Evolutionary conservation across 2,329 filamentous ascomycete genomes (phyloP), one percentile per base, ranked within the genome.

Genomic region (Scedosporium apiospermum): DNA sequence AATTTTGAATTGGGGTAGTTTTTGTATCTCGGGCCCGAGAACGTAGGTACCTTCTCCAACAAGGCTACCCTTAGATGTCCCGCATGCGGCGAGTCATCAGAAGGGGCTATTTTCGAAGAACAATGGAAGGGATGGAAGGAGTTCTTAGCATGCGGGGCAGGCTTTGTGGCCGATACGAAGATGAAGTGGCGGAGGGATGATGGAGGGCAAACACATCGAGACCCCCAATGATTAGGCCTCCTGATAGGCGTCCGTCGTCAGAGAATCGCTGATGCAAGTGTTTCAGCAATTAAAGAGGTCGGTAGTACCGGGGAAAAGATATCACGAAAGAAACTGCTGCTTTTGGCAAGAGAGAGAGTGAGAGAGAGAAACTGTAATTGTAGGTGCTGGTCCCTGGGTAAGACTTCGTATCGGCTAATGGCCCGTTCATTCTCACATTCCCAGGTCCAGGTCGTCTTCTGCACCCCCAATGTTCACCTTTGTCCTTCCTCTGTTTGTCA

Each of bases 381-480:
- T 27, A 16, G 12, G 21, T 55, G 51, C 7, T 21, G 14, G 55
- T 34, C 12, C 23, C 5, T 23, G 27, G 26, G 26, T 18, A 58
- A 58, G 55, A 38, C 55, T 34, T 58, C 55, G n/a, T 51, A 9
- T 58, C 14, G 51, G 26, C 16, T 41, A 55, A n/a, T 21, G 34
- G 14, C 10, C n/a, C 53, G 41, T 58, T 23, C 41, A n/a, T 16
- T 26, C 23, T 53, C 16, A 27, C 26, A 34, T 30, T 55, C 55
- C 46, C 44, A 62, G 26, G 16, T 58, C 65, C 59, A 66, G 30
- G 61, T 64, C 58, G 68, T 85, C 83, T 67, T 85, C 86, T 69
- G 90, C 83, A 71, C 89, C 86, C 74, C 80, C 89, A 78, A 96
- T 88, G 78, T 88, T 93, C 79, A 98, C 92, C 81, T 91, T 96